A percentile compares a stretch with the other conserved stretches of the same genome.
phyloP scores from a whole-genome alignment of 1,284 basidiomycete species.

The Takashimella koratensis region DNA sequence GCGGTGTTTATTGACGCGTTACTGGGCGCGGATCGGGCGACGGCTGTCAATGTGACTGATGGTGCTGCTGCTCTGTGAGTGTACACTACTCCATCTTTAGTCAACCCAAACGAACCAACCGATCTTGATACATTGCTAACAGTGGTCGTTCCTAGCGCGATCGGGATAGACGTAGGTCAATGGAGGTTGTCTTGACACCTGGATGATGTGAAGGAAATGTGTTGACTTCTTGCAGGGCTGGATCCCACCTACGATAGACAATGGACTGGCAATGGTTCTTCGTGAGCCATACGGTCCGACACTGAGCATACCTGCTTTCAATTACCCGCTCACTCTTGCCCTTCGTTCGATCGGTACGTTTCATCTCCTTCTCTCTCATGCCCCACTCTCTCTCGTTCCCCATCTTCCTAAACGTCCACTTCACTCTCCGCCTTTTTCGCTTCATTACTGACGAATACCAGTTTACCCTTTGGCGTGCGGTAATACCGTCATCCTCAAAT shows the following conservation, averaged over 20 bases:
- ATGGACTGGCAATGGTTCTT: constrained; percentile 19
- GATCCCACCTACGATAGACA: constrained; percentile 27
- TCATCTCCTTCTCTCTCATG: too few relatives aligned
- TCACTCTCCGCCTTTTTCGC: too few relatives aligned
- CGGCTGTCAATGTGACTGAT: constrained; percentile 15
- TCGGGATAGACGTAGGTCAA: constrained; percentile 59
- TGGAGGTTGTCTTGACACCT: background rate
- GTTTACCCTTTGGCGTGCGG: constrained; percentile 37
- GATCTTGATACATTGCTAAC: too few relatives aligned
- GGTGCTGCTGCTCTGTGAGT: constrained; percentile 25
- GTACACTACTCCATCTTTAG: background rate
- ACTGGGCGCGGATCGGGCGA: constrained; percentile 12
- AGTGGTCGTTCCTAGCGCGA: too few relatives aligned
- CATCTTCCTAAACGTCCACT: too few relatives aligned
- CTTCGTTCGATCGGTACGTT: constrained; percentile 30
- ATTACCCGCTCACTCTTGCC: constrained; percentile 30
- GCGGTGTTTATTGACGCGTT: constrained; percentile 15
- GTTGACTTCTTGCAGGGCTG: constrained; percentile 14
- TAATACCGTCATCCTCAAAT: constrained; percentile 32
- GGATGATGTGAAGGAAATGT: too few relatives aligned
- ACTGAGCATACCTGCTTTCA: constrained; percentile 36
- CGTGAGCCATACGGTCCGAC: constrained; percentile 32
- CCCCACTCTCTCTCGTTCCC: background rate
- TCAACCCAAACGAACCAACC: constrained; percentile 59
- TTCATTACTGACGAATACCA: background rate